Conservation (phyloP, 176 grass and related monocot genomes). For the Zoysia japonica region DNA sequence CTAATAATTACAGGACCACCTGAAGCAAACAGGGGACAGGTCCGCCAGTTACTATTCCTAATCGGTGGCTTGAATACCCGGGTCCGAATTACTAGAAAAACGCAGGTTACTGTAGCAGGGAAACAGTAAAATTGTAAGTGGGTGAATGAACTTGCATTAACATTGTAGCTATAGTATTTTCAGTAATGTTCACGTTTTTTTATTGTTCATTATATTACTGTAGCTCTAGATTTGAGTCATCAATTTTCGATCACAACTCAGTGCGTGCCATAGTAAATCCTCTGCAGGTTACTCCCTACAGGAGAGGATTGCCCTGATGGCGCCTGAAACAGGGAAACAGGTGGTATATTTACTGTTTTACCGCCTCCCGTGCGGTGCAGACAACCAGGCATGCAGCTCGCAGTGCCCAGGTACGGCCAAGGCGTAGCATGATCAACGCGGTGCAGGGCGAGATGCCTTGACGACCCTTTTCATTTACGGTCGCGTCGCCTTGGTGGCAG, state of each 20-base stretch:
- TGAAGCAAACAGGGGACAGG: background rate
- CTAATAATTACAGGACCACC: background rate
- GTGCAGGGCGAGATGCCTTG: slow-evolving; percentile 28
- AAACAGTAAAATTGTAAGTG: no score
- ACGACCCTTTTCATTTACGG: slow-evolving; percentile 27
- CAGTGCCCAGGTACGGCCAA: slow-evolving; percentile 7
- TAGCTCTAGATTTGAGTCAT: no score
- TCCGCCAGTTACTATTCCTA: background rate
- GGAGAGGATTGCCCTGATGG: background rate
- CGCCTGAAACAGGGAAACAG: background rate
- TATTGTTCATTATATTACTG: no score
- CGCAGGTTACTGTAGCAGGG: no score
- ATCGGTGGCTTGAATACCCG: background rate
- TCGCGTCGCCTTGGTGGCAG: slow-evolving; percentile 29
- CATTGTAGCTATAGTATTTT: no score
- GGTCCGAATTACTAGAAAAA: no score
- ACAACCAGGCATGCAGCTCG: background rate
- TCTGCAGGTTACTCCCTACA: no score
- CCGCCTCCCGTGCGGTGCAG: background rate
- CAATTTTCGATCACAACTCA: no score
- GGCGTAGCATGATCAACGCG: slow-evolving; percentile 19
- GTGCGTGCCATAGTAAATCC: no score
- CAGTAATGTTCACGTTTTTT: no score
- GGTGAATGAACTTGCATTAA: no score
- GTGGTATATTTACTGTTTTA: slow-evolving; percentile 24